Percentiles rank a stretch among this genome's conserved stretches.
Conservation (phyloP, 2,329 filamentous ascomycete species). For the Malbranchea zuffiana region DNA sequence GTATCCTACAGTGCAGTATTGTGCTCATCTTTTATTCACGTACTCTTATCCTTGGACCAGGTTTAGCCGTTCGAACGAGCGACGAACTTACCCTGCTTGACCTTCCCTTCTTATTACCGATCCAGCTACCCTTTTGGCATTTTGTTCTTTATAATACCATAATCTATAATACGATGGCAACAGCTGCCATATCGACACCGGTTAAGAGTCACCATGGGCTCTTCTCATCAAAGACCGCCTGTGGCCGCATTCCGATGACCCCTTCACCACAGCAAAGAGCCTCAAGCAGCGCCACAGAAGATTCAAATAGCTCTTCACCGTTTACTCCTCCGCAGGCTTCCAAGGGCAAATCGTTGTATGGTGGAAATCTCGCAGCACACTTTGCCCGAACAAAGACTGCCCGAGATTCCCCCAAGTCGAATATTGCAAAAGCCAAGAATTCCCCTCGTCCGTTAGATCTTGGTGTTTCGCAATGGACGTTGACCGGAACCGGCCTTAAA, state of each 20-base stretch:
- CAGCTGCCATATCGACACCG: constrained; percentile 71
- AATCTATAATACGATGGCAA: constrained; percentile 58
- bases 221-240: constrained; percentile 84
- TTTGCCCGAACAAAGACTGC: constrained; percentile 58
- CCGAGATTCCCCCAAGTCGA: constrained; percentile 89
- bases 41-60: too few species aligned
- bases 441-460: constrained; percentile 83
- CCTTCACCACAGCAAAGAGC: constrained; percentile 67
- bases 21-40: too few species aligned
- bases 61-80: too few species aligned
- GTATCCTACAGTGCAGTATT: too few species aligned
- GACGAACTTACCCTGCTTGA: constrained; percentile 14
- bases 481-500: constrained; percentile 65
- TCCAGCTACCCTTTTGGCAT: constrained; percentile 19
- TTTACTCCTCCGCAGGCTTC: constrained; percentile 60
- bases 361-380: constrained; percentile 66
- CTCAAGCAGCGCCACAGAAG: constrained; percentile 33
- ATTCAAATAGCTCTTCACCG: constrained; percentile 55
- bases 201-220: constrained; percentile 89
- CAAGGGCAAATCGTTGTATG: constrained; percentile 64
- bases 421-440: constrained; percentile 50
- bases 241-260: constrained; percentile 87
- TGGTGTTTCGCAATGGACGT: constrained; percentile 81
- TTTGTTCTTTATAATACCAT: constrained; percentile 21
- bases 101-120: too few species aligned